Base-by-base conservation (phyloP, 2,329 filamentous ascomycete genomes). In the Colletotrichum magnum region DNA sequence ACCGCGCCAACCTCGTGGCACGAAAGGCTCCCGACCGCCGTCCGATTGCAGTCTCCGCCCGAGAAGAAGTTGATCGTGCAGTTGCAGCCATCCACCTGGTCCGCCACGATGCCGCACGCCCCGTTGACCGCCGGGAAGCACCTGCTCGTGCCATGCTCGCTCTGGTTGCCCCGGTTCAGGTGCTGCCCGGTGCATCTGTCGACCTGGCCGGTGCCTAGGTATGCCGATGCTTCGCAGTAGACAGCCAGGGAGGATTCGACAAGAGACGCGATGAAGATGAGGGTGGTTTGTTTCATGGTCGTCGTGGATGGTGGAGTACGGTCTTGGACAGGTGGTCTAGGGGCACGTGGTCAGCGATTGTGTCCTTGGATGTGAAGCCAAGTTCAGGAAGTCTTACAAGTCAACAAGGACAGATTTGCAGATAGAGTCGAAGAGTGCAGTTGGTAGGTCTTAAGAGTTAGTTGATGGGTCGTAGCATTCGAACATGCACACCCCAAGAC, bases 61-160 rank as follows among this genome's bases (percentile, higher is more conserved):
- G 67, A 45, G 4, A 69, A 69, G 62, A 67, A 67, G 24, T 57
- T 52, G 13, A 69, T 18, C 2, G 56, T 61, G 63, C 67, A 69
- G 2, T 61, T 67, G 26, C 67, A 67, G 0, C 36, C 51, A 0
- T 15, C 51, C 0, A 39, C 56, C n/a, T 59, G 56, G 2, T 60
- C 32, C 1, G 41, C 63, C 0, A 69, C 36, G 5, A 69, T 41
- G 0, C 62, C 67, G 1, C 67, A 69, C 12, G 67, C 67, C 0
- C 67, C 67, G 1, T 69, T 69, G 6, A 58, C 52, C 3, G 67
- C 67, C n/a, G 50, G 15, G 24, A 69, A 69, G 13, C 67, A 69
- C 9, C 45, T 48, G 51, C 67, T 69, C 0, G 39, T 53, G 6
- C 67, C 67, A 7, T 32, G 9, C 2, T 39, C 62, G 5, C 62